phyloP scores from a whole-genome alignment of 106 monocot genomes.

The Cymbidium sinense region DNA sequence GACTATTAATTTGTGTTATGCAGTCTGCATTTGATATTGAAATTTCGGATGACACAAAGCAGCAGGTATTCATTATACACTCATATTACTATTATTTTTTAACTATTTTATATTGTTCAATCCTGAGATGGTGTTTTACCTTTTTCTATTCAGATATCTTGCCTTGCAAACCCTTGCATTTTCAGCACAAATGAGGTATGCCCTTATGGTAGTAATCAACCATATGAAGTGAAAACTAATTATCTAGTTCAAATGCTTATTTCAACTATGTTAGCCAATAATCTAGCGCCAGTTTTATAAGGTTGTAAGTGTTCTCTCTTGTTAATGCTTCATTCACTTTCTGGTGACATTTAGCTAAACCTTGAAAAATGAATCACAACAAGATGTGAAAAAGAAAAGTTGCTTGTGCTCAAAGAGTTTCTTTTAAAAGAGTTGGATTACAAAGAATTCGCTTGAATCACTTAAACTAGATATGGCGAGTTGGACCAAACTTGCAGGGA shows the following conservation, averaged over 20 bases:
- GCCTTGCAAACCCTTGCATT: slow-evolving; percentile 73
- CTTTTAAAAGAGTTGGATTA: too few relatives aligned
- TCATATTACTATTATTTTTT: not conserved
- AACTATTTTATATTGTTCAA: not conserved
- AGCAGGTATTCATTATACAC: slow-evolving; percentile 47
- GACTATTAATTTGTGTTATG: not conserved
- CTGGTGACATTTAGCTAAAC: not conserved
- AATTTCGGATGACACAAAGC: slow-evolving; percentile 40
- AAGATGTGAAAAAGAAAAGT: too few relatives aligned
- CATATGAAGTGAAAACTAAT: not conserved
- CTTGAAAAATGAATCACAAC: too few relatives aligned
- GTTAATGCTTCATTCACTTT: not conserved
- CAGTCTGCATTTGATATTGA: slow-evolving; percentile 83
- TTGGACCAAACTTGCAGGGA: too few relatives aligned
- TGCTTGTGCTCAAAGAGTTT: too few relatives aligned
- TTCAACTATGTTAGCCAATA: not conserved
- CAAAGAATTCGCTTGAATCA: too few relatives aligned
- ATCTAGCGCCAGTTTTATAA: not conserved
- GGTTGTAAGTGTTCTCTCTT: not conserved
- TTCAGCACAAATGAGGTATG: slow-evolving; percentile 89
- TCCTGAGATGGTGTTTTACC: not conserved
- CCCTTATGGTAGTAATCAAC: not conserved
- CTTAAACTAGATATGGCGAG: too few relatives aligned
- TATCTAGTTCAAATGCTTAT: not conserved
- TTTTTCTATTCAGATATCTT: slow-evolving; percentile 58